Percentiles rank a stretch among this genome's conserved stretches.
Evolutionary conservation across 371 early-diverging fungal species (phyloP).

Genomic region (Actinomortierella wolfii): DNA sequence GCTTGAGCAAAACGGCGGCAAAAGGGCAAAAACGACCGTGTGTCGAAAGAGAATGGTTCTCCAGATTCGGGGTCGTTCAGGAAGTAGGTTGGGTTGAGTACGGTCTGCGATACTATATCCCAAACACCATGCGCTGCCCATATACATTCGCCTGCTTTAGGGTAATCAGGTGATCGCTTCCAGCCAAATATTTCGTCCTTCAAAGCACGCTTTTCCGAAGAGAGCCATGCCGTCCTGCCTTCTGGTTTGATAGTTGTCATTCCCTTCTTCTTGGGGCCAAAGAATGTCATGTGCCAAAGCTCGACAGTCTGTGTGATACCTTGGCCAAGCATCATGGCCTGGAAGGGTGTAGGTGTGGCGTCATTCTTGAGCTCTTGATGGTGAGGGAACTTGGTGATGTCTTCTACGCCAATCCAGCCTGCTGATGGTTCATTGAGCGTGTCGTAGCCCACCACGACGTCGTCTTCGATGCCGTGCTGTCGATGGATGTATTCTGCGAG

Average conservation of each 20-base stretch:
- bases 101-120: constrained; percentile 48
- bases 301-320: constrained; percentile 61
- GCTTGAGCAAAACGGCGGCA: constrained; percentile 47
- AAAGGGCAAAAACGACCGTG: constrained; percentile 62
- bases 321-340: constrained; percentile 67
- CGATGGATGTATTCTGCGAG: constrained; percentile 53
- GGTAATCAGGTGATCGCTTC: constrained; percentile 50
- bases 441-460: constrained; percentile 74
- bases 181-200: constrained; percentile 54
- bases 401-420: constrained; percentile 61
- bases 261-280: constrained; percentile 58
- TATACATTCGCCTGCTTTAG: constrained; percentile 59
- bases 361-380: constrained; percentile 63
- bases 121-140: constrained; percentile 76
- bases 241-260: constrained; percentile 53
- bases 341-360: constrained; percentile 62
- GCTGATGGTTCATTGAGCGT: constrained; percentile 77
- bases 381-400: constrained; percentile 54
- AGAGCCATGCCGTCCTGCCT: constrained; percentile 60
- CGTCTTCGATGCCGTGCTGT: constrained; percentile 52
- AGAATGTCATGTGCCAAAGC: constrained; percentile 60
- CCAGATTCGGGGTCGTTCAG: constrained; percentile 51
- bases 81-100: constrained; percentile 63
- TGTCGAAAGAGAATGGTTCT: constrained; percentile 48
- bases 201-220: constrained; percentile 31